Percentiles rank a stretch among this genome's conserved stretches.
Conservation (phyloP, 345 rosid genomes). For the Pseudoturritis turrita region DNA sequence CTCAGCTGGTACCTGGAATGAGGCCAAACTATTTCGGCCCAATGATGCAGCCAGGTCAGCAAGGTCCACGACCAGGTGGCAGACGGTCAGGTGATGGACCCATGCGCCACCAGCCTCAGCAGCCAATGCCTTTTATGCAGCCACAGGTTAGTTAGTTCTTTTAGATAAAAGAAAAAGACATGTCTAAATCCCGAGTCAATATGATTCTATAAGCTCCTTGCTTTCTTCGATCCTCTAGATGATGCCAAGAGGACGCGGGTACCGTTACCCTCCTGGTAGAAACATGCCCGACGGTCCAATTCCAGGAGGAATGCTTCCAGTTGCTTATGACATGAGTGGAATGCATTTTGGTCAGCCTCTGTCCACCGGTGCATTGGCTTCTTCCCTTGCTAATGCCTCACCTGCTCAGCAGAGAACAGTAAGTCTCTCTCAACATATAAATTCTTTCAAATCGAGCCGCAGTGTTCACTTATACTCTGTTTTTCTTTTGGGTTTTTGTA, state of each 20-base stretch:
- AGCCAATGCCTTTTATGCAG: conserved; percentile 75
- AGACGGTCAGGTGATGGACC: conserved; percentile 66
- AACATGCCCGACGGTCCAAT: conserved; percentile 69
- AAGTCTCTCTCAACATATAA: conserved; percentile 12
- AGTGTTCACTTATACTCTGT: not conserved
- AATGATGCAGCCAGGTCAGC: conserved; percentile 92
- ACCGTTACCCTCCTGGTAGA: conserved; percentile 80
- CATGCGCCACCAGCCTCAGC: conserved; percentile 71
- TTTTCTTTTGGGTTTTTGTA: conserved; percentile 15
- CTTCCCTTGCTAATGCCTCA: conserved; percentile 62
- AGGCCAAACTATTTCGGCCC: conserved; percentile 52
- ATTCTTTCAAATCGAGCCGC: not conserved
- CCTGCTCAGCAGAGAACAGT: conserved; percentile 78
- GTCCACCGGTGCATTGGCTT: conserved; percentile 56
- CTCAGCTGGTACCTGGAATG: conserved; percentile 93
- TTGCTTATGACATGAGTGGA: conserved; percentile 69
- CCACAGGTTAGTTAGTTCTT: conserved; percentile 56
- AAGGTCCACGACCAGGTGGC: conserved; percentile 82
- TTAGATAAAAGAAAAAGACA: not conserved
- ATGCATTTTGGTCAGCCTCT: conserved; percentile 55
- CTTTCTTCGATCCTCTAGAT: conserved; percentile 40
- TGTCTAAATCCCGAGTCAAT: not conserved
- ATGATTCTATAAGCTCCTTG: not conserved
- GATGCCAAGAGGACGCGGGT: conserved; percentile 79
- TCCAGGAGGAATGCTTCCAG: conserved; percentile 71